Evolutionary conservation across 2,329 filamentous ascomycete species (phyloP).

Genomic region (Aspergillus glaucus): DNA sequence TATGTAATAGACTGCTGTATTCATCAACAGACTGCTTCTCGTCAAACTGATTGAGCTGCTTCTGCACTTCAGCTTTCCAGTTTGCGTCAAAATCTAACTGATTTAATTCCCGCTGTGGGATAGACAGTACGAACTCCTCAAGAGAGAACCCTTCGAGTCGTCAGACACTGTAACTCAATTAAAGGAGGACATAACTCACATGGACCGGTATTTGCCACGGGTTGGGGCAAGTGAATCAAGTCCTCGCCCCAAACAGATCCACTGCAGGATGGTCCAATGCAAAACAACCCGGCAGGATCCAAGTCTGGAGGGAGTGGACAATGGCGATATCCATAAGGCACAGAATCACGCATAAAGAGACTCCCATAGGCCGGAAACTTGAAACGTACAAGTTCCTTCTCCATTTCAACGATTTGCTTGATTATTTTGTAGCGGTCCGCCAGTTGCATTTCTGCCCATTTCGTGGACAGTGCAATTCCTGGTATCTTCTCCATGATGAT

Average conservation of each 20-base stretch:
- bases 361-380: slow-evolving; percentile 31
- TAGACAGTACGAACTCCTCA: slow-evolving; percentile 13
- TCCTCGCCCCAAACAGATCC: slow-evolving; percentile 1
- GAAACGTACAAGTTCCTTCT: slow-evolving; percentile 15
- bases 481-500: slow-evolving; percentile 36
- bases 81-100: slow-evolving; percentile 4
- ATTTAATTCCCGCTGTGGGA: slow-evolving; percentile 9
- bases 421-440: slow-evolving; percentile 14
- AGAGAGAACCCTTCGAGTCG: slow-evolving; percentile 9
- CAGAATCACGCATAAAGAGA: slow-evolving; percentile 16
- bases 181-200: slow-evolving; percentile 8
- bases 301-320: slow-evolving; percentile 8
- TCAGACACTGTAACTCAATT: slow-evolving; percentile 2
- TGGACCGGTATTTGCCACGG: slow-evolving; percentile 7
- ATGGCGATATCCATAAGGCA: slow-evolving; percentile 4
- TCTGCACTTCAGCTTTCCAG: slow-evolving; percentile 6
- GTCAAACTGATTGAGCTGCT: slow-evolving; percentile 8
- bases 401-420: slow-evolving; percentile 20
- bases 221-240: neutral
- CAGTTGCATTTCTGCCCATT: slow-evolving; percentile 24
- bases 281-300: slow-evolving; percentile 13
- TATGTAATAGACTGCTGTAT: slow-evolving; percentile 12
- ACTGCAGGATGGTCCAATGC: slow-evolving; percentile 8
- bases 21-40: slow-evolving; percentile 12
- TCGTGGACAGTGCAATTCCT: slow-evolving; percentile 25